These are phyloP conservation scores for Sambucus nigra DNA, from an alignment of 129 eudicot genomes.

Conservation along the genomic window DNA sequence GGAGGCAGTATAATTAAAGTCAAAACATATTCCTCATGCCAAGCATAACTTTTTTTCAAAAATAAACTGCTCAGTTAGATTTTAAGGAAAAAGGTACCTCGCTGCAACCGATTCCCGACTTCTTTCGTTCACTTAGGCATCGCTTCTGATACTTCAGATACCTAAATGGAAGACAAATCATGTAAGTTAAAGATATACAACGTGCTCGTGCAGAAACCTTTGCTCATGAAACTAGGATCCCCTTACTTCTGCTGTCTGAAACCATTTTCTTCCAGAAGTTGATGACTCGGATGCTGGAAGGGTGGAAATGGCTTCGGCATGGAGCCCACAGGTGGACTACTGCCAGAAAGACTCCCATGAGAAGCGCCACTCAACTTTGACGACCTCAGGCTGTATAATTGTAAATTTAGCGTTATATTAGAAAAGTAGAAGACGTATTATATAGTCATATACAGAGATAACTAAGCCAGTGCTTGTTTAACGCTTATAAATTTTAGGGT, in stretches of 20 bases:
- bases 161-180: conserved; percentile 29
- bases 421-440: neutral
- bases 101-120: conserved; percentile 87
- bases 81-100: conserved; percentile 39
- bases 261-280: conserved; percentile 89
- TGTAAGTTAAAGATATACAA: conserved; percentile 5
- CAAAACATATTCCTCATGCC: conserved; percentile 1
- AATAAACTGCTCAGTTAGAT: too few relatives aligned
- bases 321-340: conserved; percentile 93
- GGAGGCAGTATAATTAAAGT: neutral
- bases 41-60: too few relatives aligned
- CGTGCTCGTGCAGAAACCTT: neutral
- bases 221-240: neutral
- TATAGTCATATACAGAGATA: too few relatives aligned
- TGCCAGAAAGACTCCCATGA: conserved; percentile 39
- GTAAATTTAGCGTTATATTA: neutral
- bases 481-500: too few relatives aligned
- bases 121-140: conserved; percentile 78
- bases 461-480: neutral
- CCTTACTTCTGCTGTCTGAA: conserved; percentile 87
- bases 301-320: conserved; percentile 87
- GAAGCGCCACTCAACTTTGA: conserved; percentile 82
- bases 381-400: conserved; percentile 43
- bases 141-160: conserved; percentile 88
- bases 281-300: conserved; percentile 96